Conservation (phyloP, 345 rosid species). For the Aegle marmelos region DNA sequence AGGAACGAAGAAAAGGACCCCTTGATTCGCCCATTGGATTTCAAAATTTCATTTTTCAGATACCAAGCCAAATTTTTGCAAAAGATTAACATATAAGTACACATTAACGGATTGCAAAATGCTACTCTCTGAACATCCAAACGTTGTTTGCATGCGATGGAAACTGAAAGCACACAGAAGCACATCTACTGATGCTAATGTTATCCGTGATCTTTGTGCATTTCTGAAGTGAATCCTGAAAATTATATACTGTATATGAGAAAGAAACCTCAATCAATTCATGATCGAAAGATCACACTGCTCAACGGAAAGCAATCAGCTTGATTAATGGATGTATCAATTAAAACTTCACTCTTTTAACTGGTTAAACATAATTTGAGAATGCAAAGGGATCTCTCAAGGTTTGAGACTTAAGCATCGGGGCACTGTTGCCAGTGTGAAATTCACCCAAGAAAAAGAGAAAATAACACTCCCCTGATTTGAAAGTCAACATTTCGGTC, state of each 20-base stretch:
- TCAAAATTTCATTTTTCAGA: constrained; percentile 14
- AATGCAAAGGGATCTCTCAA: not conserved
- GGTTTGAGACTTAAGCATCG: not conserved
- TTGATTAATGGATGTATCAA: not conserved
- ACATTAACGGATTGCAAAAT: constrained; percentile 15
- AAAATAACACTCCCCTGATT: not conserved
- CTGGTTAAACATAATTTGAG: not conserved
- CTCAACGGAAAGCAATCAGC: not conserved
- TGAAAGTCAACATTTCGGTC: not conserved
- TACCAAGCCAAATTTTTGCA: constrained; percentile 20
- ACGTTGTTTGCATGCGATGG: constrained; percentile 4
- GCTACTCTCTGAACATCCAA: constrained; percentile 12
- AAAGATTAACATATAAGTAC: constrained; percentile 18
- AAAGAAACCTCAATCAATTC: not conserved
- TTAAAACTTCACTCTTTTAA: not conserved
- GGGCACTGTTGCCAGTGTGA: not conserved
- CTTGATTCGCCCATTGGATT: constrained; percentile 51
- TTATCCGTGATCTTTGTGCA: constrained; percentile 21
- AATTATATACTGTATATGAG: not conserved
- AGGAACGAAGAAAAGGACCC: constrained; percentile 26
- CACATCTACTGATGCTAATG: not conserved
- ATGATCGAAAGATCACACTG: not conserved
- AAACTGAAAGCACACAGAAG: constrained; percentile 11
- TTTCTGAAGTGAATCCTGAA: constrained; percentile 21
- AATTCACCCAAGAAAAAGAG: not conserved